Percentiles rank a stretch among this genome's conserved stretches.
phyloP scores from a whole-genome alignment of 2,329 filamentous ascomycete species.

The Monosporascus ibericus region DNA sequence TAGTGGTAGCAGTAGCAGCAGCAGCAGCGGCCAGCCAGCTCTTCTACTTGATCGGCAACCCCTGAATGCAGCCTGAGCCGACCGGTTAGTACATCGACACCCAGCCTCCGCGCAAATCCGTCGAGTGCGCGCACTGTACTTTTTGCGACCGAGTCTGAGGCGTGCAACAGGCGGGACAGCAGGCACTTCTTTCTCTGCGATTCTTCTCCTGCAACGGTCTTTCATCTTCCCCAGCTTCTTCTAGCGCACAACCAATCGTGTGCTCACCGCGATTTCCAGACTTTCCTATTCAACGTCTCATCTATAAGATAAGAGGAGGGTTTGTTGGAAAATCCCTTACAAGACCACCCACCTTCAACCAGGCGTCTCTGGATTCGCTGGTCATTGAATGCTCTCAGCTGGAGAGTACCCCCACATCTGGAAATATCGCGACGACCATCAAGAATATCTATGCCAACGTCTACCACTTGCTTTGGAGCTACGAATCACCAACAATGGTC shows the following conservation, averaged over 20 bases:
- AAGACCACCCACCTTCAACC: neutral
- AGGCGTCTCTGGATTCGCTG: neutral
- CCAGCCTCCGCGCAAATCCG: neutral
- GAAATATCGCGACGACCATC: constrained; percentile 3
- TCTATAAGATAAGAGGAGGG: neutral
- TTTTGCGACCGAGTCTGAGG: neutral
- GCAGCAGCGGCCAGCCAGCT: neutral
- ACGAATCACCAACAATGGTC: constrained; percentile 47
- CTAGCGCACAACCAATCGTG: neutral
- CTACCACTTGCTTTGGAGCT: constrained; percentile 27
- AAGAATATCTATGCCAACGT: constrained; percentile 13
- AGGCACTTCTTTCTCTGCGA: neutral
- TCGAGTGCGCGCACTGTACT: neutral
- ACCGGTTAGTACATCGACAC: neutral
- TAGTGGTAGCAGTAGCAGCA: neutral
- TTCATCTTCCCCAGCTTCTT: neutral
- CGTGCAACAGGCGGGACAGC: neutral
- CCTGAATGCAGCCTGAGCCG: neutral
- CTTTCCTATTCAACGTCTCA: neutral
- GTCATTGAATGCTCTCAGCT: neutral
- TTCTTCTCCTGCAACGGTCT: neutral
- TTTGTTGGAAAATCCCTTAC: neutral
- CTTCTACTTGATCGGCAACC: neutral
- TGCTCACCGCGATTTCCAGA: neutral
- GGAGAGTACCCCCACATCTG: neutral